Percentiles rank a stretch among this genome's conserved stretches.
phyloP scores from a whole-genome alignment of 768 basidiomycete species.

The Lyophyllum decastes region DNA sequence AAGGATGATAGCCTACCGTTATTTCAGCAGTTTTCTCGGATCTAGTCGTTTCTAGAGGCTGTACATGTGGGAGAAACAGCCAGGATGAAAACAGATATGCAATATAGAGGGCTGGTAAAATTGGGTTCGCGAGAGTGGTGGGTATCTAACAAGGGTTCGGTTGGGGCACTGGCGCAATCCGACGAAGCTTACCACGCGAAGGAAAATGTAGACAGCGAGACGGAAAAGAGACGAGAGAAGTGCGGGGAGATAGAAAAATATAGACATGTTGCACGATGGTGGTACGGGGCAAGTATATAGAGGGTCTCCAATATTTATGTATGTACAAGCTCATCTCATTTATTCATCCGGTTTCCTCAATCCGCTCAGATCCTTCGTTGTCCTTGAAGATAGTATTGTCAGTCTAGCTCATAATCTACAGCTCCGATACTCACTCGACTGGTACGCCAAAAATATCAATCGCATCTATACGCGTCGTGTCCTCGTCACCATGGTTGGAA shows the following conservation, averaged over 20 bases:
- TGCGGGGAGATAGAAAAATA: slow-evolving; percentile 24
- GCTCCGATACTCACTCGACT: slow-evolving; percentile 46
- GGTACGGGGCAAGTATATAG: slow-evolving; percentile 1
- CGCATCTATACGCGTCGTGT: slow-evolving; percentile 66
- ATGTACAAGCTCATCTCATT: neutral
- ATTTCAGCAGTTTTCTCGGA: slow-evolving; percentile 8
- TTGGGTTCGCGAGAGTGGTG: slow-evolving; percentile 31
- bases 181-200: slow-evolving; percentile 44
- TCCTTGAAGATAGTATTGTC: slow-evolving; percentile 18
- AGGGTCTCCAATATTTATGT: too few relatives aligned
- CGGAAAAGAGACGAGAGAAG: slow-evolving; percentile 41
- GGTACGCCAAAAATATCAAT: slow-evolving; percentile 66
- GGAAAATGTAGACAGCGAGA: slow-evolving; percentile 45
- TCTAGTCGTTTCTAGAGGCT: neutral
- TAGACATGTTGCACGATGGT: slow-evolving; percentile 9
- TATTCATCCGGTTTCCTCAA: slow-evolving; percentile 30
- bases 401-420: neutral
- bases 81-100: slow-evolving; percentile 25
- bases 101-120: slow-evolving; percentile 31
- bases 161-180: neutral
- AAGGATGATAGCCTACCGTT: neutral
- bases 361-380: slow-evolving; percentile 35
- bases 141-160: slow-evolving; percentile 35
- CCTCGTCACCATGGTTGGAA: slow-evolving; percentile 63
- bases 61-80: slow-evolving; percentile 15